Evolutionary conservation across 2,329 filamentous ascomycete genomes (phyloP), one percentile per base, ranked within the genome.

Genomic region (Myriosclerotinia scirpicola): DNA sequence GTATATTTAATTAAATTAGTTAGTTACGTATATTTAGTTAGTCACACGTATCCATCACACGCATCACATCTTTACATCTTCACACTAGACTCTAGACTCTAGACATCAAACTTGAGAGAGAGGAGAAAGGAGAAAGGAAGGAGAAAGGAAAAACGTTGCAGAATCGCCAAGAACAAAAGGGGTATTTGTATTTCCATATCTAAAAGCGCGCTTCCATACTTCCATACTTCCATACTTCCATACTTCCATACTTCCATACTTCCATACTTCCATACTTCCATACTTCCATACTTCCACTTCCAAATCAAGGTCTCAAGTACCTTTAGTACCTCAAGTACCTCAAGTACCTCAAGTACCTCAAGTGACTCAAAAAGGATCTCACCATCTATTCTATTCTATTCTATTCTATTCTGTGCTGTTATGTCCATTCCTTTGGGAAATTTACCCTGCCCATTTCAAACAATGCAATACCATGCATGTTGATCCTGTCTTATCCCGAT

Each of bases 131-230:
- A 26, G 26, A 26, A 26, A 26, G 26, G 26, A 26, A 26, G 26
- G 3, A 26, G 26, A 26, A n/a, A n/a, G n/a, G n/a, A n/a, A n/a
- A n/a, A n/a, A n/a, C n/a, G n/a, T 26, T 26, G 3, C 26, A 26
- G 26, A 3, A 26, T 26, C 26, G 26, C 26, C 26, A 26, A 54
- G 5, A 34, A 54, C 30, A 14, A 36, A 36, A 54, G 26, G 53
- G 34, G 20, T 54, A 40, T 54, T 54, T 40, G 36, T 54, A 38
- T n/a, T 54, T 54, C 30, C 9, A 15, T 40, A 55, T 55, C 34
- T 44, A 48, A 44, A 58, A 58, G 5, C 8, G 26, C 26, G 20
- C 6, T 34, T 54, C 20, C 4, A 34, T 34, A 15, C 26, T 54
- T n/a, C 2, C 42, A n/a, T 48, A 6, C 44, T 20, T 20, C 30